Evolutionary conservation across 2,329 filamentous ascomycete genomes (phyloP), one percentile per base, ranked within the genome.

Genomic region (Monilinia fructigena): DNA sequence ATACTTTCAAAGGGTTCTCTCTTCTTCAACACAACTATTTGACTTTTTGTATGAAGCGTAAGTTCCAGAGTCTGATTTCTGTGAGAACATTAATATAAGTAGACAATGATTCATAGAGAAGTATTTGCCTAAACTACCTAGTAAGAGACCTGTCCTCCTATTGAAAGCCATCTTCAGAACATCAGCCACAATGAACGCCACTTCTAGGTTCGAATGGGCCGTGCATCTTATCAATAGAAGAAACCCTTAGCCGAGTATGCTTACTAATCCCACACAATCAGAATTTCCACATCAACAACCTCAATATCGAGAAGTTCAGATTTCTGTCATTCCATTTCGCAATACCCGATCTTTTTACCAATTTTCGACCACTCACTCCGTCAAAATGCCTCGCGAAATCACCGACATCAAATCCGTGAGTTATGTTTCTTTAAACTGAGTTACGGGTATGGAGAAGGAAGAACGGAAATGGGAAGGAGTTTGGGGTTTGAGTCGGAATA

Each of bases 361-460:
- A 71, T 70, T 69, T 68, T 64, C 58, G 62, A 69, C 67, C 71
- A 70, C 66, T 68, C 63, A 70, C 71, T 80, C 84, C 82, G 83
- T 83, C 91, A 96, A 85, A 83, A 99, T 99, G 95, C 94, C 95
- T 89, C 87, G 88, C 80, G 93, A 98, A 91, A 90, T 97, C 82
- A 91, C 89, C 80, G 95, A 98, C 82, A 98, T 98, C 88, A 98
- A 99, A 85, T 85, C 88, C 83, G 86, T 89, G 78, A 68, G 80
- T 73, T 72, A 60, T 59, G 45, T 48, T 16, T 45, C 54, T 66
- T 20, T 50, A 38, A 38, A n/a, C 8, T 47, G 10, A 14, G 16
- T 16, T 40, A 23, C 52, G 42, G 26, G 42, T 48, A 58, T 47
- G 11, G 53, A 18, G 53, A 63, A 40, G 10, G 12, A 23, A 31